phyloP scores from a whole-genome alignment of 495 filamentous ascomycete species.

The Neurospora intermedia region DNA sequence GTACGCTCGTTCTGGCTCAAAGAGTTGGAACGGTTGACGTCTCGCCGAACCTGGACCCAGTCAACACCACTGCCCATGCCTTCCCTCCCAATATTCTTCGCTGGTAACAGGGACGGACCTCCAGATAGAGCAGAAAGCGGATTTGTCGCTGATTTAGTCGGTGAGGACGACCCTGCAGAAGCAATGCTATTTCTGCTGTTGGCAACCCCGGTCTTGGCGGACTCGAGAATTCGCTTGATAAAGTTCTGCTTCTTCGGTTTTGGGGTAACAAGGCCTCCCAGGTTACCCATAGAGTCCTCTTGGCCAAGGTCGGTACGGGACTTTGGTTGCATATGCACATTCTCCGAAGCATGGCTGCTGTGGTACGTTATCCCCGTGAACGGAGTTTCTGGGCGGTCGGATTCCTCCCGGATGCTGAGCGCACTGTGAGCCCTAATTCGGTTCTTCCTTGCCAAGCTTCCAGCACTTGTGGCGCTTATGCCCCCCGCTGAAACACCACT shows the following conservation, averaged over 20 bases:
- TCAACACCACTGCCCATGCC: conserved; percentile 57
- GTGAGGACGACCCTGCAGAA: conserved; percentile 36
- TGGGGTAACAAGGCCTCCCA: conserved; percentile 68
- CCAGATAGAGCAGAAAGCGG: conserved; percentile 4
- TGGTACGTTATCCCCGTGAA: conserved; percentile 73
- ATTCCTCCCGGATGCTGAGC: conserved; percentile 40
- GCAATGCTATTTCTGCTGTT: conserved; percentile 79
- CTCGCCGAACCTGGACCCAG: conserved; percentile 91
- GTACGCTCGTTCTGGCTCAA: conserved; percentile 76
- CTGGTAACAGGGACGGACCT: conserved; percentile 26
- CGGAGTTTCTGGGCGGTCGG: conserved; percentile 56
- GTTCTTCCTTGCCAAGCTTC: conserved; percentile 73
- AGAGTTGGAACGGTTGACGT: conserved; percentile 91
- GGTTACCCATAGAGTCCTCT: conserved; percentile 38
- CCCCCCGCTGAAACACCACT: conserved; percentile 82
- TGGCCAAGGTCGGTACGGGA: conserved; percentile 35
- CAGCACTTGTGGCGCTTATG: conserved; percentile 91
- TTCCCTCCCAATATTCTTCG: conserved; percentile 49
- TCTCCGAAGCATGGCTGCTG: conserved; percentile 67
- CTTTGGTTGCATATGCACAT: conserved; percentile 28
- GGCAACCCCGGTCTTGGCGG: conserved; percentile 87
- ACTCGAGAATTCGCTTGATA: conserved; percentile 92
- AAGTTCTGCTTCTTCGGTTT: conserved; percentile 90
- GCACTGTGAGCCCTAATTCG: conserved; percentile 39
- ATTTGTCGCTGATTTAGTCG: background rate